Evolutionary conservation across 2,329 filamentous ascomycete species (phyloP), one percentile per base, ranked within the genome.

Genomic region (Colletotrichum tabaci): DNA sequence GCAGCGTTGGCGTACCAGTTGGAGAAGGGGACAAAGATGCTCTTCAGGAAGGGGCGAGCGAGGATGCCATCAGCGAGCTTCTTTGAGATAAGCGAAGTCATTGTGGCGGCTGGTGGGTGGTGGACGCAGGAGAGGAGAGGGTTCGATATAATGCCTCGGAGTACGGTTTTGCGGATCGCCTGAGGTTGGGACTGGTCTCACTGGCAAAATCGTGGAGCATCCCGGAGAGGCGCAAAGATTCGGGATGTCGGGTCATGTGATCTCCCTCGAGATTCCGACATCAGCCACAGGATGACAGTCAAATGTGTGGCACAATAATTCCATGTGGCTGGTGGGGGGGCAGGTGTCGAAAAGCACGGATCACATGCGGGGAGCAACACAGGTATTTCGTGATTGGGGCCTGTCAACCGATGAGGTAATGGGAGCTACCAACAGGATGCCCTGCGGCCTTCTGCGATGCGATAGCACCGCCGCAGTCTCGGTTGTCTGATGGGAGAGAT

Each of bases 1-100:
- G 95, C 89, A 79, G 94, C 93, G 82, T 96, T 92, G 85, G 86
- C 86, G 87, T 98, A 98, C 94, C 94, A 98, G 80, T 91, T 89
- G 84, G 95, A 90, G 76, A 98, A 82, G 76, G 96, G 96, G 87
- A 87, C 90, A 84, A 98, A 86, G 86, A 93, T 88, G 78, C 88
- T 91, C 84, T 87, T 86, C 81, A 98, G 90, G 94, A 94, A 98
- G 77, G 96, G 95, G 80, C 95, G 92, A 88, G 93, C 93, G 82
- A 91, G 81, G 81, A 98, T 74, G 73, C 72, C 67, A 47, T 74
- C 71, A 68, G 73, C 73, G 52, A 74, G 57, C 61, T 71, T 65
- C 67, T 72, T 72, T 46, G 69, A 68, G 47, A 72, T 55, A 44
- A 79, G 93, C 90, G 84, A 88, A 90, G 80, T 90, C 92, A 94